These are phyloP conservation scores for Phytophthora cactorum DNA, from an alignment of 352 stramenopile genomes.

Conservation along the genomic window DNA sequence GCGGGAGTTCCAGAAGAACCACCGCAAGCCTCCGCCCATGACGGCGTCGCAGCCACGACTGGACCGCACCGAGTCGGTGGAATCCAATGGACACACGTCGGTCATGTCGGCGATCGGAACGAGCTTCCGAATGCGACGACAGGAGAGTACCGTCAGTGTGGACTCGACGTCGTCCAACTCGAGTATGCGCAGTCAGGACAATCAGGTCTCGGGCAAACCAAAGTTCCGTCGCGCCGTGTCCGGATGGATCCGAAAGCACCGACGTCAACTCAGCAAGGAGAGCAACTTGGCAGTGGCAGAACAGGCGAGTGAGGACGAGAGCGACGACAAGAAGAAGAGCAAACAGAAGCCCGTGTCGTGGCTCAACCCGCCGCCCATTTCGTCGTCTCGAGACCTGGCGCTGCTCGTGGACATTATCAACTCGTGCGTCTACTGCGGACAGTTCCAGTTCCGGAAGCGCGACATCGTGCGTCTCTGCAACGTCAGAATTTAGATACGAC, in stretches of 20 bases:
- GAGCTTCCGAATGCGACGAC: constrained; percentile 29
- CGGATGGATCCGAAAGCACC: constrained; percentile 38
- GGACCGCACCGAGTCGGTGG: constrained; percentile 19
- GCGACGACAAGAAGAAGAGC: constrained; percentile 18
- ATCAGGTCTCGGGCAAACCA: constrained; percentile 10
- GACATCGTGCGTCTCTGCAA: constrained; percentile 72
- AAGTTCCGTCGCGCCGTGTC: constrained; percentile 28
- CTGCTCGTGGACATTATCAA: constrained; percentile 72
- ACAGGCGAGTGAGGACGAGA: constrained; percentile 16
- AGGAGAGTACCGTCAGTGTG: constrained; percentile 29
- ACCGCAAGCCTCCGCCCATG: constrained; percentile 1
- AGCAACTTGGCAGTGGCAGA: constrained; percentile 5
- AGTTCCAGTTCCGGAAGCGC: constrained; percentile 55
- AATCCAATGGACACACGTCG: constrained; percentile 38
- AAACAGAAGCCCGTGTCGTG: constrained; percentile 38
- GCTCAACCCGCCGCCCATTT: constrained; percentile 58
- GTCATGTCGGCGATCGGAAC: constrained; percentile 35
- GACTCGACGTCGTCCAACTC: constrained; percentile 25
- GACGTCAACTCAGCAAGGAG: constrained; percentile 22
- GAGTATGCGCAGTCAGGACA: constrained; percentile 20
- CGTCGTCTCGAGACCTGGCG: constrained; percentile 45
- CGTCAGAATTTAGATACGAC: constrained; percentile 46
- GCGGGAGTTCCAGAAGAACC: constrained; percentile 41
- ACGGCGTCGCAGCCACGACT: constrained; percentile 11
- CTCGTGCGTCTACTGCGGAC: constrained; percentile 63